Conservation (phyloP, 306 rosid genomes). For the Medicago arabica region DNA sequence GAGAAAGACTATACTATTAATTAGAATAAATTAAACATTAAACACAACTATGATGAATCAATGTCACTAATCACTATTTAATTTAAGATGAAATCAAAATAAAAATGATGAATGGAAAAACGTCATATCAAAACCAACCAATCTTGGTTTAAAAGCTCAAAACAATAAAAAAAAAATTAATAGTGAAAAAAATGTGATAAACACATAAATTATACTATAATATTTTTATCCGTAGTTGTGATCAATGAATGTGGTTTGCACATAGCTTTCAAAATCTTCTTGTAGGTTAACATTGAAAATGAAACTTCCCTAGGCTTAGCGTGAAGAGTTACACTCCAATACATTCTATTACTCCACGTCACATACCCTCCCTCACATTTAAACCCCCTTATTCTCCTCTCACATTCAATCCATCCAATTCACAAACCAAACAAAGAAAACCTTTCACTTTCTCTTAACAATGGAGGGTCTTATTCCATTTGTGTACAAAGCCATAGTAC, state of each 20-base stretch:
- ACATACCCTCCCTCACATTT: conserved; percentile 39
- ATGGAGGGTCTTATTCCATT: conserved; percentile 97
- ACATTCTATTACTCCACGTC: conserved; percentile 64
- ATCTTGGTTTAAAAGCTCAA: conserved; percentile 8
- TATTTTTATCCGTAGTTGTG: neutral
- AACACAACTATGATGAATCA: neutral
- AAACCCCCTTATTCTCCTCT: conserved; percentile 42
- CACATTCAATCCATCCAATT: conserved; percentile 54
- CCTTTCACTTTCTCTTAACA: conserved; percentile 36
- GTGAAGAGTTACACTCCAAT: conserved; percentile 66
- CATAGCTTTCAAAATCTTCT: conserved; percentile 59
- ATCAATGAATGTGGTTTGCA: conserved; percentile 39
- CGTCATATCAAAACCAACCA: conserved; percentile 27
- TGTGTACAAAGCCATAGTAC: conserved; percentile 77
- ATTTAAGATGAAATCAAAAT: neutral
- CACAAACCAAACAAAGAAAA: conserved; percentile 30
- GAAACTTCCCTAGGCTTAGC: conserved; percentile 62
- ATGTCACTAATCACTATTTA: neutral
- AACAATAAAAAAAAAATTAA: neutral
- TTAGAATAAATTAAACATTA: neutral
- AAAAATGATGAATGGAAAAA: neutral
- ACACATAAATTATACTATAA: conserved; percentile 10
- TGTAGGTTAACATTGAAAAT: conserved; percentile 59
- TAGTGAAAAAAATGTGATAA: conserved; percentile 26
- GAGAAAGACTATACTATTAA: neutral